phyloP scores from a whole-genome alignment of 148 eudicot genomes.

The Vaccinium corymbosum region DNA sequence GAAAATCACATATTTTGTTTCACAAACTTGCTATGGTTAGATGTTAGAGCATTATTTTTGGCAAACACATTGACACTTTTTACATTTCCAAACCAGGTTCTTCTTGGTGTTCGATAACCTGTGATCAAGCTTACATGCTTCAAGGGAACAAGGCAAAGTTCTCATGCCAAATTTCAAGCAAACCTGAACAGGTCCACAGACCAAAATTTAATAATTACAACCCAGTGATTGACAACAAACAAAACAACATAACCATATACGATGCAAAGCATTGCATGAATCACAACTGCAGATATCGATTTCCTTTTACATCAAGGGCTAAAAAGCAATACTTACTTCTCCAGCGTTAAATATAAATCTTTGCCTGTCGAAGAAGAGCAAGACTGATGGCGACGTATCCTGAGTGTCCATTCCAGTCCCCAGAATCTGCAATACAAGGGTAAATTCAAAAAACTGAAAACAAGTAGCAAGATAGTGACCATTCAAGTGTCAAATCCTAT shows the following conservation, averaged over 20 bases:
- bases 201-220: not conserved
- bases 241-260: not conserved
- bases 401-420: constrained; percentile 99
- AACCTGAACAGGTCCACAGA: not conserved
- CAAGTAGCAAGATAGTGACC: not conserved
- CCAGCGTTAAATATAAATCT: constrained; percentile 96
- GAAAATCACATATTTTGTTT: no score
- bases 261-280: not conserved
- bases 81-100: not conserved
- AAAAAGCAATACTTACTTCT: constrained; percentile 52
- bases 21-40: no score
- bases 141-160: not conserved
- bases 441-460: not conserved
- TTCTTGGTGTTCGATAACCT: not conserved
- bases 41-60: no score
- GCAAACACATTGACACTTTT: no score
- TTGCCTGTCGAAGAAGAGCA: constrained; percentile 90
- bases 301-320: not conserved
- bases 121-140: not conserved
- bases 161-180: not conserved
- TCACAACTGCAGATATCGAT: not conserved
- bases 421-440: constrained; percentile 46
- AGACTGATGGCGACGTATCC: constrained; percentile 84
- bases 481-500: not conserved
- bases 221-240: not conserved